A percentile compares a stretch with the other conserved stretches of the same genome.
These are phyloP conservation scores for Hordeum marinum DNA, from an alignment of 176 grass and related monocot genomes.

Conservation along the genomic window DNA sequence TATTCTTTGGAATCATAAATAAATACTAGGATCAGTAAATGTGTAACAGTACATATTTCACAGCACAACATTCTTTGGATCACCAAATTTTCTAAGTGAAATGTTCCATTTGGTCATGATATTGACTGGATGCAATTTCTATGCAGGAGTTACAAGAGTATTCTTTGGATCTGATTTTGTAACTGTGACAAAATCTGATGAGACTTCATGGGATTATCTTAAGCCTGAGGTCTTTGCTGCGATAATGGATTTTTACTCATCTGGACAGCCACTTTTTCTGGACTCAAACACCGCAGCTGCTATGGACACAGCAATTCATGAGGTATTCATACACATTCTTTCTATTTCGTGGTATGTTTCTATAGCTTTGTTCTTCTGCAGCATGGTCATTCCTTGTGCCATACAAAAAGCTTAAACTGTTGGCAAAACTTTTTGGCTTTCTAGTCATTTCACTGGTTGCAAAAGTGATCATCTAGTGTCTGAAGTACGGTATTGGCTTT, in stretches of 20 bases:
- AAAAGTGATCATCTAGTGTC: neutral
- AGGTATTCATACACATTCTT: conserved; percentile 43
- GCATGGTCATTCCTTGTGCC: neutral
- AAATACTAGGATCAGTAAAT: neutral
- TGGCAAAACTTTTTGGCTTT: neutral
- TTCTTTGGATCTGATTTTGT: conserved; percentile 96
- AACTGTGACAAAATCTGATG: conserved; percentile 92
- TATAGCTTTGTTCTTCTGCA: neutral
- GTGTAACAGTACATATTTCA: neutral
- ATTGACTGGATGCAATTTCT: conserved; percentile 7
- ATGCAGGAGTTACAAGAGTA: conserved; percentile 83
- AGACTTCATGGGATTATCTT: conserved; percentile 89
- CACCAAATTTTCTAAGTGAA: neutral
- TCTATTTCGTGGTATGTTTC: neutral
- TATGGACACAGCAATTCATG: conserved; percentile 86
- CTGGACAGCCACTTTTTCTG: conserved; percentile 78
- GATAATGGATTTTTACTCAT: conserved; percentile 97
- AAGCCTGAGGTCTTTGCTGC: conserved; percentile 87
- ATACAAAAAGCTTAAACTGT: neutral
- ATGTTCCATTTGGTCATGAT: neutral
- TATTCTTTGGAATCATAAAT: neutral
- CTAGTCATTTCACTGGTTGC: neutral
- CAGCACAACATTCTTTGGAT: neutral
- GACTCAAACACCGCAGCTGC: conserved; percentile 66
- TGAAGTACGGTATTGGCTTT: neutral